A percentile compares a stretch with the other conserved stretches of the same genome.
Evolutionary conservation across 2,329 filamentous ascomycete species (phyloP).

Genomic region (Trichothecium roseum): DNA sequence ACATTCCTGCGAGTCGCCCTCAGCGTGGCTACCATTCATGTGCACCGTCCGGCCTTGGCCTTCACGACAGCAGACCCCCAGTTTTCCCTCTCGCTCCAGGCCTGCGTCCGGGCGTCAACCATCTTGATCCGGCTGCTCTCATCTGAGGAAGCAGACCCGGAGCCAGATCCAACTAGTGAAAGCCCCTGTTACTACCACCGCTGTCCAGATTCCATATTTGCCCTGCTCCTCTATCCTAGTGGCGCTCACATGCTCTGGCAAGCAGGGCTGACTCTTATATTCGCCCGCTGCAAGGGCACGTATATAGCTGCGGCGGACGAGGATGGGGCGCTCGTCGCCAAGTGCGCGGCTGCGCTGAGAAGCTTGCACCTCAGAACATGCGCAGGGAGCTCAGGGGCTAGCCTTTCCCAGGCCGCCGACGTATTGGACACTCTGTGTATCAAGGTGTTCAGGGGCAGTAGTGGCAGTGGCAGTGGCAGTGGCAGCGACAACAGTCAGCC

Average conservation of each 20-base stretch:
- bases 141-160: not conserved
- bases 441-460: conserved; percentile 11
- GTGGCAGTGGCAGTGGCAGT: too few relatives aligned
- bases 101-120: conserved; percentile 8
- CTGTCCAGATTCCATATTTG: too few relatives aligned
- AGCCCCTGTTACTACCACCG: too few relatives aligned
- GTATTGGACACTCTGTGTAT: conserved; percentile 10
- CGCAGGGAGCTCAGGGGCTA: too few relatives aligned
- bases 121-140: conserved; percentile 4
- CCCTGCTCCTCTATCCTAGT: conserved; percentile 13
- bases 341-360: conserved; percentile 8
- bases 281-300: conserved; percentile 12
- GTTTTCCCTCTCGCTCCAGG: conserved; percentile 9
- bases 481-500: too few relatives aligned
- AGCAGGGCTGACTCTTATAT: conserved; percentile 13
- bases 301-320: conserved; percentile 4
- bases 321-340: conserved; percentile 8
- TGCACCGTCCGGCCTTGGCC: conserved; percentile 13
- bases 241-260: conserved; percentile 16
- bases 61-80: conserved; percentile 13
- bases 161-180: too few relatives aligned
- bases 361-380: conserved; percentile 6
- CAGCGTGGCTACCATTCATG: conserved; percentile 12
- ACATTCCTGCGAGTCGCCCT: conserved; percentile 9
- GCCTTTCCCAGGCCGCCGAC: conserved; percentile 10